Evolutionary conservation across 1,284 basidiomycete species (phyloP), one percentile per base, ranked within the genome.

Genomic region (Melanopsichium pennsylvanicum): DNA sequence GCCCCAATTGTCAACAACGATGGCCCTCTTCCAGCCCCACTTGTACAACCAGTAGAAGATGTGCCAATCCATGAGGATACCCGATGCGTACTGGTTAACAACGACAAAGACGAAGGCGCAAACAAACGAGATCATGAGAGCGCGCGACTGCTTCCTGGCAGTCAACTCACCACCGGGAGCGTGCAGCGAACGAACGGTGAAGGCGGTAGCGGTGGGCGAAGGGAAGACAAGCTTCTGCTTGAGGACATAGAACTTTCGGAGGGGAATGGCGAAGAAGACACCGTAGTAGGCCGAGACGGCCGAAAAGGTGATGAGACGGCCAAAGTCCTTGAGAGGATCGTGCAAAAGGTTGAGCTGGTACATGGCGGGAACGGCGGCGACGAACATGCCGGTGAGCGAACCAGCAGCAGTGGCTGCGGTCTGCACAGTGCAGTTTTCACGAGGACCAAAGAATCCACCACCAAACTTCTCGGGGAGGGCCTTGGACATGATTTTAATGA

Each of bases 221-320:
- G 87, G 88, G 84, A 89, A 89, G 29, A 86, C 86, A 25, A 88
- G 81, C 76, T 88, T 88, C 76, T 88, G 86, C 76, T 86, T 85
- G 47, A 89, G 82, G 69, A 89, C 88, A 81, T 87, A 89, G 80
- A 77, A 88, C 72, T 85, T 86, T 58, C 87, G 84, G 25, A 88
- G 81, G 0, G 87, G 87, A 55, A 88, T 86, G 61, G 87, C 87
- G 79, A 89, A 88, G 81, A 88, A 87, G 60, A 87, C 84, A 37
- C 87, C 87, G 70, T 87, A 88, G 82, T 87, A 89, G 19, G 86
- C 86, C 48, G 86, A 84, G 66, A 84, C 85, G 29, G 84, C 79
- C 8, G 86, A 86, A 51, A 88, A 83, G 10, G 86, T 85, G 64
- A 89, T 85, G 7, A 77, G 46, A 25, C 75, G 63, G 12, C 60